Conservation (phyloP, 257 asterid species). For the Mitragyna speciosa region DNA sequence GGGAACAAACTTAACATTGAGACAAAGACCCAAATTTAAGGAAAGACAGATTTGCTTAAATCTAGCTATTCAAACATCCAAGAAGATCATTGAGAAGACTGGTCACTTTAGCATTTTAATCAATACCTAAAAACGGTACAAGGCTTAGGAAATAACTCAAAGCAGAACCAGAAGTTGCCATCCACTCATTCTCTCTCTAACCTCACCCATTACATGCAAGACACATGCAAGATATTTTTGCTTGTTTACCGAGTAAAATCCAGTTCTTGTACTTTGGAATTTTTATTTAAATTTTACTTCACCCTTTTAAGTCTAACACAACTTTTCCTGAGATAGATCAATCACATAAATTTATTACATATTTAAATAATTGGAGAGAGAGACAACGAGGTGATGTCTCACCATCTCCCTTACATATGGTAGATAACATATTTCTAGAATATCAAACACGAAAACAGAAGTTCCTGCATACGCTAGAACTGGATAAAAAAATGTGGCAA, state of each 20-base stretch:
- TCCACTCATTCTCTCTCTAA: too few species aligned
- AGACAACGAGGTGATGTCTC: slow-evolving; percentile 84
- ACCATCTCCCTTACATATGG: slow-evolving; percentile 29
- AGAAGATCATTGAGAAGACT: neutral
- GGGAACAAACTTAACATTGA: too few species aligned
- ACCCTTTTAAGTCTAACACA: neutral
- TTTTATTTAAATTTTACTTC: neutral
- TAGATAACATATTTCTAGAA: too few species aligned
- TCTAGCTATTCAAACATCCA: neutral
- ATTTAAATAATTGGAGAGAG: slow-evolving; percentile 20
- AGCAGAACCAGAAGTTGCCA: too few species aligned
- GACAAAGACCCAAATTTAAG: neutral
- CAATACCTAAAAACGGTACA: neutral
- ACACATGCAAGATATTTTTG: neutral
- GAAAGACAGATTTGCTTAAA: neutral
- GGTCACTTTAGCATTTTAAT: neutral
- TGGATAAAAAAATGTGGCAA: too few species aligned
- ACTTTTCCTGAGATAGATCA: neutral
- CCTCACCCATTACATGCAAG: neutral
- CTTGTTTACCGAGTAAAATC: neutral
- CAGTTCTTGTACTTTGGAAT: neutral
- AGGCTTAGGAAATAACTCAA: neutral
- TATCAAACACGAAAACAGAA: too few species aligned
- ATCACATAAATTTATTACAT: slow-evolving; percentile 1
- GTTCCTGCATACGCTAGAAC: too few species aligned